Base-by-base conservation (phyloP, 345 rosid genomes). In the Mangifera indica region DNA sequence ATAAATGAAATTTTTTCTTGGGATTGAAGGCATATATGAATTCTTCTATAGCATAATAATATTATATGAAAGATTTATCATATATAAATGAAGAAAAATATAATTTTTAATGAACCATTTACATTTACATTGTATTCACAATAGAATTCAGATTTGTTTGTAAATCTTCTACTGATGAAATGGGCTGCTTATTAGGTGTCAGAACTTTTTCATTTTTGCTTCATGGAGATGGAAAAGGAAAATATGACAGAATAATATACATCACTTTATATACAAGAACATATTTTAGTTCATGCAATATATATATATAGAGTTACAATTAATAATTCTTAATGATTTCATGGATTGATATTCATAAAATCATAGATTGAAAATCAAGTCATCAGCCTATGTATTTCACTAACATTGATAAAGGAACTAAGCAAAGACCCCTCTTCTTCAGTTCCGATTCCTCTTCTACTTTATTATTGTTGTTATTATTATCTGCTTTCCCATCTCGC, bases 361-460 rank as follows among this genome's bases (percentile, higher is more conserved):
- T 37, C 40, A 37, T 37, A 37, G 7, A 37, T 3, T 37, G 40
- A 37, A 37, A 37, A 5, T 4, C 5, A 42, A 53, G 63, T 29
- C 26, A 59, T 74, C 77, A 85, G 75, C 76, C 87, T 60, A 79
- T 76, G 76, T 78, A 81, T 66, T 83, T 85, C 5, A 76, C 77
- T 63, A 72, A 76, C 87, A 76, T 74, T 3, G 91, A 81, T 76
- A 88, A 17, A 37, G 96, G 90, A 73, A 85, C 93, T 69, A 90
- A 78, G 81, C 92, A 83, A 44, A 87, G 88, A 46, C 91, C 91
- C 75, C 74, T 87, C 63, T 81, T 85, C 89, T 87, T 81, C 81
- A 90, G 73, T 77, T 84, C 87, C 25, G 82, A 74, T 22, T 58
- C 82, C 18, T 37, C 42, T 37, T 37, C 42, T 37, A 5, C 42